Base-by-base conservation (phyloP, 768 basidiomycete species). In the Termitomyces sp. region DNA sequence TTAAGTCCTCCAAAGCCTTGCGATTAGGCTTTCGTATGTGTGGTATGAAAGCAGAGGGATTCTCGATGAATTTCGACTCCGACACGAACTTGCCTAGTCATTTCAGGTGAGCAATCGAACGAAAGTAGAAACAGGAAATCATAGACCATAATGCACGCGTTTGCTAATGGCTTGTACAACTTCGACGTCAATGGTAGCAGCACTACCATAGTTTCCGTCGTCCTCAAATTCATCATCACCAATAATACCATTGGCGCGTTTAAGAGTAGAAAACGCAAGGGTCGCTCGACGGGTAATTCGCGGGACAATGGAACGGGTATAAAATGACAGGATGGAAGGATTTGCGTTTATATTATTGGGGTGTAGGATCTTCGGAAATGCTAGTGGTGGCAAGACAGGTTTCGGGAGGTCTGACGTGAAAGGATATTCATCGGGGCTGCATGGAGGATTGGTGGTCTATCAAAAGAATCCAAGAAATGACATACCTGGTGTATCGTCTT, bases 151-250 rank as follows among this genome's bases (percentile, higher is more conserved):
- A 72, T 99, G 97, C 35, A 99, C 95, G 40, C 97, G 86, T 75
- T 98, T 90, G 74, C 92, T 94, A 68, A 99, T 88, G n/a, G 94
- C 88, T 68, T 98, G 95, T n/a, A 99, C 81, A 3, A 94, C 87
- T 71, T 98, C 95, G 28, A 99, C 84, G 67, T 99, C 97, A 57
- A 97, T 83, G 30, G 92, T 95, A 1, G 94, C 92, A 0, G 94
- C 88, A 68, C 92, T 94, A 18, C 97, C 97, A 68, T 99, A 97
- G 72, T 99, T 99, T 30, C 94, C 95, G 66, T 99, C 97, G 69
- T 98, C 94, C 62, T 94, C 87, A 67, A 78, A 83, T 68, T 90
- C 88, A 22, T 79, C 84, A 60, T 84, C 82, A 2, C 85, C 86
- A 16, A 69, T 70, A 64, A 90, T 84, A 11, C 90, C 89, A 48